These are phyloP conservation scores for Macrotyloma uniflorum DNA, from an alignment of 306 rosid genomes.

Conservation along the genomic window DNA sequence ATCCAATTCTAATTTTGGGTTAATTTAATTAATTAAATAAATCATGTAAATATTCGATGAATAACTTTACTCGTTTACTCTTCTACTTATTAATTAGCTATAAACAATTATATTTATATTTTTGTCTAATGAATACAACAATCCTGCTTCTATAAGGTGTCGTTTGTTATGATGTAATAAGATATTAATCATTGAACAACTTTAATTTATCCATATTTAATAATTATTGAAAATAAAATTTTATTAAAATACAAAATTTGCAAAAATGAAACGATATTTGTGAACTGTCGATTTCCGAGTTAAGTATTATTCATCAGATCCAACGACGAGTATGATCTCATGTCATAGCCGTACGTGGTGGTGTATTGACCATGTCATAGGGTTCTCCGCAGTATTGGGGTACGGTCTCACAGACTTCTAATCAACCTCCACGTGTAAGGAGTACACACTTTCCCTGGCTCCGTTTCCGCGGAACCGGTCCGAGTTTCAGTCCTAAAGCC, in stretches of 20 bases:
- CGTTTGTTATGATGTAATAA: too few relatives aligned
- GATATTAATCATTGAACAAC: too few relatives aligned
- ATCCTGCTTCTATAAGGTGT: too few relatives aligned
- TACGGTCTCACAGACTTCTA: conserved; percentile 20
- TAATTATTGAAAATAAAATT: neutral
- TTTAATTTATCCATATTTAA: too few relatives aligned
- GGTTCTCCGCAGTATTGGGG: conserved; percentile 40
- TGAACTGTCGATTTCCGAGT: neutral
- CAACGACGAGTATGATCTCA: neutral
- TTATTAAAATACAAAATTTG: too few relatives aligned
- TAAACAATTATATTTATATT: too few relatives aligned
- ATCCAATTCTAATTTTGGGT: too few relatives aligned
- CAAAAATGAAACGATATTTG: neutral
- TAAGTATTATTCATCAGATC: conserved; percentile 24
- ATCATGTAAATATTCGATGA: too few relatives aligned
- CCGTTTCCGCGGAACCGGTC: conserved; percentile 38
- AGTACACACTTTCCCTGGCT: conserved; percentile 35
- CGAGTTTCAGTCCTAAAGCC: conserved; percentile 6
- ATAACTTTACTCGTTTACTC: too few relatives aligned
- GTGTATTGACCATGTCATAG: conserved; percentile 32
- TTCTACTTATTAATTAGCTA: too few relatives aligned
- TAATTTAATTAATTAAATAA: too few relatives aligned
- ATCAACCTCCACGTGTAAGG: conserved; percentile 37
- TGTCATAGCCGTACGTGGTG: neutral
- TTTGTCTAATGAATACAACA: too few relatives aligned